Base-by-base conservation (phyloP, 306 rosid genomes). In the Trichosanthes truncata region DNA sequence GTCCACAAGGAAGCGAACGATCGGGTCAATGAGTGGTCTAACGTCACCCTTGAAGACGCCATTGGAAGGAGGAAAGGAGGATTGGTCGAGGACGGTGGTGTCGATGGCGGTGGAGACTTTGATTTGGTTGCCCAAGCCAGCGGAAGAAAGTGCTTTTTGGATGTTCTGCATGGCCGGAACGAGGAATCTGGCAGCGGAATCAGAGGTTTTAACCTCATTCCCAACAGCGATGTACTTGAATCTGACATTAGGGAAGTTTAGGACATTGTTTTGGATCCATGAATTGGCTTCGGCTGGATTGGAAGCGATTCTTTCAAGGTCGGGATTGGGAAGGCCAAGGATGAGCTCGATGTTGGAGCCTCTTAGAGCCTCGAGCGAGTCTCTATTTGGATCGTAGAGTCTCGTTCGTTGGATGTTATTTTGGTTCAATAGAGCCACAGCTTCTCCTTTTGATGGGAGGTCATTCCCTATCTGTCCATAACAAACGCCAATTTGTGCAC, bases 291-390 rank as follows among this genome's bases (percentile, higher is more conserved):
- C 26, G 51, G 38, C 66, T 80, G 68, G 82, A 51, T 23, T 68
- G 5, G 82, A 35, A 23, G 82, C 18, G 40, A 80, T 80, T 46
- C 12, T 11, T 25, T 25, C n/a, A 15, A 80, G 56, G 29, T 74
- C 76, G 2, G 9, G 17, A 26, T 83, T 79, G 15, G 79, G 83
- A 9, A 76, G 63, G 9, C 78, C 83, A 7, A 83, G 81, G 36
- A 80, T 76, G 65, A 83, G 79, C 65, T 80, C 83, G 23, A 80
- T 80, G 75, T 69, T 71, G 20, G 81, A 60, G 46, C 83, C 83
- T 18, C 81, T 49, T 2, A 83, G 83, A 23, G 86, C 86, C 23
- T 69, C 43, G 18, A 80, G 81, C 23, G 78, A 83, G 15, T 15
- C 81, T 68, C 38, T 78, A 57, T 83, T 41, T 4, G 81, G 86